Percentiles rank a stretch among this genome's conserved stretches.
Evolutionary conservation across 495 filamentous ascomycete genomes (phyloP).

Genomic region (Delitschia confertaspora): DNA sequence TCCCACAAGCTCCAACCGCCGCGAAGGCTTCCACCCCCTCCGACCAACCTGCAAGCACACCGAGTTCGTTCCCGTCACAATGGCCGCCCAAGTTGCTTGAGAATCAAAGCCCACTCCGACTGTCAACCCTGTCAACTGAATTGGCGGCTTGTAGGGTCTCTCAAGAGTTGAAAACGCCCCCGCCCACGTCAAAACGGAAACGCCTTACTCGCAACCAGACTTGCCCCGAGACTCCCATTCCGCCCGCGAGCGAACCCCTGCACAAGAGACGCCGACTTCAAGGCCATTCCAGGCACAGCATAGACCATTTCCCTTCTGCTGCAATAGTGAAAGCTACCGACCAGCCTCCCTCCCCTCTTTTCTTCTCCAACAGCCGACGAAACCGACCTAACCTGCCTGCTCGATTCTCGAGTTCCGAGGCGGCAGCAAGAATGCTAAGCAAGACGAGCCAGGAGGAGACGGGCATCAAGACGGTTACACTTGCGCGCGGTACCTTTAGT

Average conservation of each 20-base stretch:
- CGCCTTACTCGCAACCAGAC: constrained; percentile 3
- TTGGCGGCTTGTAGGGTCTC: too few species aligned
- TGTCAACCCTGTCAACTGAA: background rate
- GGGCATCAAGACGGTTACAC: constrained; percentile 51
- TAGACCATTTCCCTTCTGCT: constrained; percentile 20
- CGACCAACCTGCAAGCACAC: too few species aligned
- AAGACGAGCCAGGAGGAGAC: constrained; percentile 45
- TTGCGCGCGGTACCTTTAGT: constrained; percentile 51
- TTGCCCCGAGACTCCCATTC: constrained; percentile 5
- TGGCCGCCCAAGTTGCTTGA: constrained; percentile 10
- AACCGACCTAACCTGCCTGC: constrained; percentile 42
- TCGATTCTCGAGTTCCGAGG: constrained; percentile 47
- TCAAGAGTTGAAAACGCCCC: background rate
- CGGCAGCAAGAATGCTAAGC: constrained; percentile 50
- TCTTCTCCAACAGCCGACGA: constrained; percentile 47
- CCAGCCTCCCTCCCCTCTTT: constrained; percentile 45
- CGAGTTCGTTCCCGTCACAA: background rate
- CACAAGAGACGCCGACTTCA: constrained; percentile 25
- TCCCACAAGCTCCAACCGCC: background rate
- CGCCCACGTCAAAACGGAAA: background rate
- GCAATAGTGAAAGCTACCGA: constrained; percentile 1
- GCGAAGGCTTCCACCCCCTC: constrained; percentile 3
- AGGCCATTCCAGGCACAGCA: constrained; percentile 14
- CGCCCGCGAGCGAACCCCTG: constrained; percentile 20
- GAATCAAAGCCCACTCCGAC: constrained; percentile 1